These are phyloP conservation scores for Elsinoe necatrix DNA, from an alignment of 2,329 filamentous ascomycete species.

Conservation along the genomic window DNA sequence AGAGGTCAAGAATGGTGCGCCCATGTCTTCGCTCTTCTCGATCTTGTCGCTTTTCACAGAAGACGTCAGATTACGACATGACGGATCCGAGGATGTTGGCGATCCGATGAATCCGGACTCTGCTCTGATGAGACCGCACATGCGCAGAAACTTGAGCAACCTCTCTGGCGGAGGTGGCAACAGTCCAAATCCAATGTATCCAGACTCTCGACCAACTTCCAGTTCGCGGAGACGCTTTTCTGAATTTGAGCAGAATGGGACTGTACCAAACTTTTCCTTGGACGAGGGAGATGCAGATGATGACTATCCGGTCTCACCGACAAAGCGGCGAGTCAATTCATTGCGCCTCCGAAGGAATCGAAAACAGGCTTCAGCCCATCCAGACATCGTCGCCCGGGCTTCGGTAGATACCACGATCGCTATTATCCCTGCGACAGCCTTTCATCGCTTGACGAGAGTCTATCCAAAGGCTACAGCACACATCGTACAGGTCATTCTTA, in stretches of 20 bases:
- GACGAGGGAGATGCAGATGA: constrained; percentile 35
- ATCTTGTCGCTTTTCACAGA: constrained; percentile 96
- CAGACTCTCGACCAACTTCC: constrained; percentile 19
- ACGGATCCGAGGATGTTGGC: constrained; percentile 52
- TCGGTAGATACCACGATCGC: constrained; percentile 96
- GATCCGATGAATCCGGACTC: constrained; percentile 1
- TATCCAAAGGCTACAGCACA: constrained; percentile 96
- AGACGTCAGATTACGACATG: constrained; percentile 70
- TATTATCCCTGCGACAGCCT: constrained; percentile 94
- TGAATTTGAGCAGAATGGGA: constrained; percentile 10
- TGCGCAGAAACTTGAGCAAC: constrained; percentile 12
- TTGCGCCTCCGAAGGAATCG: background rate
- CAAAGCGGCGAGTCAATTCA: background rate
- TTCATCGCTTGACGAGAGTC: constrained; percentile 80
- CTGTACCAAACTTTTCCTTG: constrained; percentile 66
- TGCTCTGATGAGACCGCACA: constrained; percentile 2
- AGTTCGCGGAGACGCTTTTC: constrained; percentile 18
- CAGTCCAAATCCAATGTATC: background rate
- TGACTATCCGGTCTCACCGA: background rate
- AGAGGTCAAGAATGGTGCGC: constrained; percentile 93
- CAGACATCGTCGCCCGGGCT: constrained; percentile 92
- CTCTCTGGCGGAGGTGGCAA: background rate
- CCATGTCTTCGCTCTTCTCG: constrained; percentile 97
- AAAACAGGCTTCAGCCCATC: constrained; percentile 70
- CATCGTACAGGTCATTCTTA: constrained; percentile 95